Evolutionary conservation across 2,329 filamentous ascomycete species (phyloP), one percentile per base, ranked within the genome.

Genomic region (Colletotrichum horii): DNA sequence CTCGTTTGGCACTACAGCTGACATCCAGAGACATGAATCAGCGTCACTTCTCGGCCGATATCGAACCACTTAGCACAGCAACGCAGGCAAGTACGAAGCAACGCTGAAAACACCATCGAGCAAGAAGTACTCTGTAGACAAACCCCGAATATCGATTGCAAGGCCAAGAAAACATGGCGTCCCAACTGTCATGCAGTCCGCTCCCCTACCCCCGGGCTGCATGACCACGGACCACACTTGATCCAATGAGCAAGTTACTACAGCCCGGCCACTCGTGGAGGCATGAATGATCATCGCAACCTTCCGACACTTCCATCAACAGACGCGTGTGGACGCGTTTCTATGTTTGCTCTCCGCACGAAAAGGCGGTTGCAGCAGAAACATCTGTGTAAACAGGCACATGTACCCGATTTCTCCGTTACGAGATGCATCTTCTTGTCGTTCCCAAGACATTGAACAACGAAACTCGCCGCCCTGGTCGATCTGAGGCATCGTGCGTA

Each of bases 201-300:
- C 9, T 52, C 19, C 24, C 56, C 32, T n/a, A 12, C 55, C 58
- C 43, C 26, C 34, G 28, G 12, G 22, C 24, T 32, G 74, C 70
- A 73, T 76, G 58, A 73, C 56, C 43, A 43, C 7, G 28, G 52
- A 38, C 43, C 62, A 55, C 9, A 16, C 19, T 12, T 32, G 34
- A 58, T 56, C 61, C 67, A 75, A 68, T 76, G 36, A 56, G n/a
- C 34, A 38, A 9, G 65, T 34, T 26, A 43, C 43, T 19, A 11
- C 19, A 55, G 30, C 56, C 43, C 24, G 24, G 58, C 48, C 8
- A 62, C 24, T 48, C 38, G 14, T 32, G 36, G 38, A 66, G 36
- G 71, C 75, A 75, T 71, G 71, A 76, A 64, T 58, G 67, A 71
- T 75, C 67, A 68, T 28, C 66, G 32, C 14, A 58, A 36, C 38